Evolutionary conservation across 108 stramenopile genomes (phyloP).

Genomic region (Thalassiosira profunda): DNA sequence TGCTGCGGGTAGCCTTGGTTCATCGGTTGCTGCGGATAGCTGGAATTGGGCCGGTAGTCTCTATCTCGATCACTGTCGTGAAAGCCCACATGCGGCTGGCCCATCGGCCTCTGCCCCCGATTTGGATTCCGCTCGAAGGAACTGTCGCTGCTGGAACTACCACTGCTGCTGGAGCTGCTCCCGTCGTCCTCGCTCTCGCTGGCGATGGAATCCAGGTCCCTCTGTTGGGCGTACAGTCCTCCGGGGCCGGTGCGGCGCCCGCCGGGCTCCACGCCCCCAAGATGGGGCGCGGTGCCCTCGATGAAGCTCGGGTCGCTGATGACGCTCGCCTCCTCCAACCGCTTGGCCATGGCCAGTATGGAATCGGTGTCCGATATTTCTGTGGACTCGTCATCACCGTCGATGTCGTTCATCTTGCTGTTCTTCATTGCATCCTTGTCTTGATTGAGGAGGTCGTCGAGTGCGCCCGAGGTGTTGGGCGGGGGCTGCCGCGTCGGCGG

Average conservation of each 20-base stretch:
- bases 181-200: background rate
- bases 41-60: too few relatives aligned
- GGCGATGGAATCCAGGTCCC: constrained; percentile 8
- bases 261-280: background rate
- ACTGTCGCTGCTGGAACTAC: background rate
- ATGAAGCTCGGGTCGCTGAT: constrained; percentile 43
- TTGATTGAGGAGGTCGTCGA: too few relatives aligned
- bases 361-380: constrained; percentile 29
- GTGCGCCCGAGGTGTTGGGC: too few relatives aligned
- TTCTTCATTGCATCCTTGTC: too few relatives aligned
- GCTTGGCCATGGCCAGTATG: constrained; percentile 47
- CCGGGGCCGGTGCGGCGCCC: background rate
- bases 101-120: too few relatives aligned
- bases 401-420: background rate
- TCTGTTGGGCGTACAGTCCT: too few relatives aligned
- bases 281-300: constrained; percentile 26
- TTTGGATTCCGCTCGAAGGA: too few relatives aligned
- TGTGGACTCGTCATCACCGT: constrained; percentile 14
- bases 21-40: too few relatives aligned
- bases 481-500: too few relatives aligned
- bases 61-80: too few relatives aligned
- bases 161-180: background rate
- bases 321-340: constrained; percentile 38
- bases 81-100: too few relatives aligned
- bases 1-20: too few relatives aligned